phyloP scores from a whole-genome alignment of 2,329 filamentous ascomycete species.

The Hysterium pulicare region DNA sequence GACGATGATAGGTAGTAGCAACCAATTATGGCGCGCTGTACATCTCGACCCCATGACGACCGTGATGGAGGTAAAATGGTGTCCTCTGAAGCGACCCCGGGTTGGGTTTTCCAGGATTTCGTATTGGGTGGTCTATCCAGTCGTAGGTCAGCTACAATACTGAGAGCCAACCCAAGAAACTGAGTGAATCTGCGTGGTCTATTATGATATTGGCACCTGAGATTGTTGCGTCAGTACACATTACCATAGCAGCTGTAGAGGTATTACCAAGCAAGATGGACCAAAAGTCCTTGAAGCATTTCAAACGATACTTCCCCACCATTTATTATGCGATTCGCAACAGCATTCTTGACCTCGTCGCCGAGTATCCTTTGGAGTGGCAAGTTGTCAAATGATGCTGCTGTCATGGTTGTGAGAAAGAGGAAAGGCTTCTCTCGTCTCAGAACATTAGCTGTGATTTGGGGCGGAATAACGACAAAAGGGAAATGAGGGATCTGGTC shows the following conservation, averaged over 20 bases:
- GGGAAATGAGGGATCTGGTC: slow-evolving; percentile 39
- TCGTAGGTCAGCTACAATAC: slow-evolving; percentile 29
- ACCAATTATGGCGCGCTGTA: slow-evolving; percentile 44
- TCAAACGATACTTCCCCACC: slow-evolving; percentile 27
- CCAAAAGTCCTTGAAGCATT: slow-evolving; percentile 26
- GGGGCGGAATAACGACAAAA: slow-evolving; percentile 31
- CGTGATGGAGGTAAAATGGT: background rate
- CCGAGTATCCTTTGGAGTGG: slow-evolving; percentile 32
- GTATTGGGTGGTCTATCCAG: slow-evolving; percentile 23
- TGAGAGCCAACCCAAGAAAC: slow-evolving; percentile 28
- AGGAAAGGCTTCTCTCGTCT: slow-evolving; percentile 26
- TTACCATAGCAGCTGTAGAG: background rate
- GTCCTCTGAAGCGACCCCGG: slow-evolving; percentile 8
- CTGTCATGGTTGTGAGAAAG: slow-evolving; percentile 25
- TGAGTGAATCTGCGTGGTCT: slow-evolving; percentile 28
- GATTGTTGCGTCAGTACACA: no score
- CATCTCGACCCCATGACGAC: slow-evolving; percentile 34
- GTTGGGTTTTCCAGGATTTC: slow-evolving; percentile 9
- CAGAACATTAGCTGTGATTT: slow-evolving; percentile 21
- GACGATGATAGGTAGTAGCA: slow-evolving; percentile 44
- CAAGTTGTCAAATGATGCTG: slow-evolving; percentile 31
- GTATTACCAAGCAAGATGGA: slow-evolving; percentile 27
- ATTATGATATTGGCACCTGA: slow-evolving; percentile 23
- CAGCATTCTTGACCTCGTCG: slow-evolving; percentile 26
- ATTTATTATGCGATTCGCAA: slow-evolving; percentile 27